Conservation (phyloP, 2,329 filamentous ascomycete species). For the Pyricularia sp. region DNA sequence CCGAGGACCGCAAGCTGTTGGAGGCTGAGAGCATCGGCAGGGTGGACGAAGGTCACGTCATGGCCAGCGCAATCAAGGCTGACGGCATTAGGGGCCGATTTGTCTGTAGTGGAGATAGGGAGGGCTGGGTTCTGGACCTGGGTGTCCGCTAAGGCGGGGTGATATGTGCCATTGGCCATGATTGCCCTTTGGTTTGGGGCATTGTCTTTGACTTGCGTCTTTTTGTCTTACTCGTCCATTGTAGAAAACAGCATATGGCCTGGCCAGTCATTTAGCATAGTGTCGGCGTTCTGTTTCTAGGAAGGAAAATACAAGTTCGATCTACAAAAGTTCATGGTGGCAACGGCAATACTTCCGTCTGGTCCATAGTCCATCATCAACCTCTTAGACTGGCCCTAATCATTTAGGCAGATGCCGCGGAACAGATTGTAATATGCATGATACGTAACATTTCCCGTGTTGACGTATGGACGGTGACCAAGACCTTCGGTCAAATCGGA, state of each 20-base stretch:
- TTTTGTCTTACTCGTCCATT: neutral
- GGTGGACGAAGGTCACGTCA: slow-evolving; percentile 5
- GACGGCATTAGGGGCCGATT: slow-evolving; percentile 2
- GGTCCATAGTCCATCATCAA: neutral
- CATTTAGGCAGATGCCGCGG: neutral
- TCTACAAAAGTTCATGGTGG: neutral
- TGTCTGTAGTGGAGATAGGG: neutral
- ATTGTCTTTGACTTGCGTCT: neutral
- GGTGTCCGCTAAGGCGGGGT: neutral
- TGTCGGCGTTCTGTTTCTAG: neutral
- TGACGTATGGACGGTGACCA: neutral
- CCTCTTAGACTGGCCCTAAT: neutral
- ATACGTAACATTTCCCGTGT: neutral
- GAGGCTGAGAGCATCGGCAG: slow-evolving; percentile 6
- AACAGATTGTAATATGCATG: neutral
- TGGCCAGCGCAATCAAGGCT: neutral
- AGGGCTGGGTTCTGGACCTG: slow-evolving; percentile 9
- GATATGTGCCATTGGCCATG: neutral
- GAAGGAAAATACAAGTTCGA: neutral
- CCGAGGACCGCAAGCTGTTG: slow-evolving; percentile 8
- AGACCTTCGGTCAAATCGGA: neutral
- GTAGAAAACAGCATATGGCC: neutral
- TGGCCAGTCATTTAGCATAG: neutral
- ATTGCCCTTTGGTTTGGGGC: neutral
- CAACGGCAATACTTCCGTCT: neutral